phyloP scores from a whole-genome alignment of 768 basidiomycete species.

The Trichaptum fuscoviolaceum region DNA sequence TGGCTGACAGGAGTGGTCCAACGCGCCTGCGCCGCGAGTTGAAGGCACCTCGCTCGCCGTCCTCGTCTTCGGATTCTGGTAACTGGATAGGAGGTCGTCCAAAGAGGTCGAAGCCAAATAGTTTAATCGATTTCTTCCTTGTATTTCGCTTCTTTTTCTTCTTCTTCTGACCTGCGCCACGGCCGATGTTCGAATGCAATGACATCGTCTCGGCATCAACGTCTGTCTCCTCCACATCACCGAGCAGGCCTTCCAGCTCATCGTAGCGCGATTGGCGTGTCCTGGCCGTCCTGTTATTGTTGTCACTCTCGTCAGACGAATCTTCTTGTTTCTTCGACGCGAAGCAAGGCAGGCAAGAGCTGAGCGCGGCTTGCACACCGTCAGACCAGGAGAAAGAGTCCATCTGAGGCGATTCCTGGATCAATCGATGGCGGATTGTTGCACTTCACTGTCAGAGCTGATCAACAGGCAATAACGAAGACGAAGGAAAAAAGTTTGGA shows the following conservation, averaged over 20 bases:
- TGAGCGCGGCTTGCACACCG: constrained; percentile 49
- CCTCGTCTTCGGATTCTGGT: constrained; percentile 48
- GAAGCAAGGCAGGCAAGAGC: constrained; percentile 58
- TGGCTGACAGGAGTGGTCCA: constrained; percentile 7
- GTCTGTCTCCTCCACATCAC: constrained; percentile 34
- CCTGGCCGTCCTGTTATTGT: constrained; percentile 19
- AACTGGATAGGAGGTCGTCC: constrained; percentile 58
- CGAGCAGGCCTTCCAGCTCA: constrained; percentile 49
- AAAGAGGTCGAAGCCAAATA: constrained; percentile 67
- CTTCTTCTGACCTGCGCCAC: constrained; percentile 26
- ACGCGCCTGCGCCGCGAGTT: background rate
- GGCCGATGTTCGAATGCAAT: constrained; percentile 57
- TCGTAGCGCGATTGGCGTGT: constrained; percentile 26
- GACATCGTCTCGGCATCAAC: constrained; percentile 60
- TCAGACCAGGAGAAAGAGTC: constrained; percentile 59
- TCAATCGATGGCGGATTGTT: background rate
- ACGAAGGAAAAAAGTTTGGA: background rate
- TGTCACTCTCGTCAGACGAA: constrained; percentile 28
- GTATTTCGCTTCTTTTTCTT: constrained; percentile 26
- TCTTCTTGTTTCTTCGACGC: constrained; percentile 15
- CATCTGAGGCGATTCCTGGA: constrained; percentile 23
- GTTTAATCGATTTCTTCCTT: constrained; percentile 36
- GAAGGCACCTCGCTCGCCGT: constrained; percentile 7
- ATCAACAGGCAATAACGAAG: background rate
- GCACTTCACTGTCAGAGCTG: background rate